Evolutionary conservation across 768 basidiomycete species (phyloP).

Genomic region (Tylopilus sp.): DNA sequence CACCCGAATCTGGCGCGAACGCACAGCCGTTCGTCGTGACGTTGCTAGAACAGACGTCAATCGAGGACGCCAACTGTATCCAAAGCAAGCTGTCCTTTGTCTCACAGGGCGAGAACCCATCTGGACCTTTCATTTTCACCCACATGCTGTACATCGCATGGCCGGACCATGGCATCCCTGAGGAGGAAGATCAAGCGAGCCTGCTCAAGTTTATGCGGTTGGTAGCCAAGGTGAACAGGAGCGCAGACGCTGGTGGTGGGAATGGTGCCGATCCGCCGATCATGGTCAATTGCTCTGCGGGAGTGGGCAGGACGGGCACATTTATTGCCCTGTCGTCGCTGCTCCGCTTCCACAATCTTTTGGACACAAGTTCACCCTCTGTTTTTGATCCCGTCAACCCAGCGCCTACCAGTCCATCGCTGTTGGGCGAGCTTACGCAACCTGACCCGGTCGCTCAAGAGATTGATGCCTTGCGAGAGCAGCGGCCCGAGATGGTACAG

Average conservation of each 20-base stretch:
- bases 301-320: conserved; percentile 82
- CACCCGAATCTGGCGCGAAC: conserved; percentile 42
- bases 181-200: conserved; percentile 52
- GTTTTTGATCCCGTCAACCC: conserved; percentile 23
- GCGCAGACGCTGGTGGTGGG: conserved; percentile 24
- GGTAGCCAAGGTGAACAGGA: conserved; percentile 62
- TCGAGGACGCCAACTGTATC: conserved; percentile 58
- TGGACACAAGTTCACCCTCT: conserved; percentile 29
- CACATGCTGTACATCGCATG: conserved; percentile 75
- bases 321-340: conserved; percentile 81
- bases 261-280: conserved; percentile 67
- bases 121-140: conserved; percentile 49
- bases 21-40: conserved; percentile 54
- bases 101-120: conserved; percentile 30
- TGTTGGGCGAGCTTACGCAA: conserved; percentile 55
- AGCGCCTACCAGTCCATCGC: conserved; percentile 39
- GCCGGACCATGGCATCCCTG: conserved; percentile 86
- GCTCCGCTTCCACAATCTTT: conserved; percentile 56
- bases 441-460: conserved; percentile 62
- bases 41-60: conserved; percentile 40
- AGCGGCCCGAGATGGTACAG: conserved; percentile 81
- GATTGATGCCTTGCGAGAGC: conserved; percentile 76
- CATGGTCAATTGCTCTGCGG: conserved; percentile 83
- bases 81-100: conserved; percentile 58
- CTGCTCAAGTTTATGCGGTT: conserved; percentile 60